Conservation (phyloP, 108 stramenopile genomes). For the Heterococcus sp. region DNA sequence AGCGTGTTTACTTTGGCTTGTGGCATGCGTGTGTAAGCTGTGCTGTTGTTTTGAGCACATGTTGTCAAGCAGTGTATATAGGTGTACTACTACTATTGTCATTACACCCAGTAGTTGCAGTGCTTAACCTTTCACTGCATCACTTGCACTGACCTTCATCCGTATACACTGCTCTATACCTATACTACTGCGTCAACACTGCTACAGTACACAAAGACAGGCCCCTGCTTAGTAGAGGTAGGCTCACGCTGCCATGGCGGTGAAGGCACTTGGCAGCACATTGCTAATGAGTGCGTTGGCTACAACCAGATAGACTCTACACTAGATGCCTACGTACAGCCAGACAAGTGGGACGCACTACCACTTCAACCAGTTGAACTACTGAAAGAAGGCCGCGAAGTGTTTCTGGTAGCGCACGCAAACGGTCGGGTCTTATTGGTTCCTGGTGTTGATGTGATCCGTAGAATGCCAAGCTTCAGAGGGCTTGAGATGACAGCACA, state of each 20-base stretch:
- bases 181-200: too few species aligned
- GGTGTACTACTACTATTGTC: too few species aligned
- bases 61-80: too few species aligned
- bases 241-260: slow-evolving; percentile 54
- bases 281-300: slow-evolving; percentile 56
- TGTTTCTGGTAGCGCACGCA: slow-evolving; percentile 37
- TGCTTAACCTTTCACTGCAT: slow-evolving; percentile 42
- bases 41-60: too few species aligned
- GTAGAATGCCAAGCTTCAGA: slow-evolving; percentile 11
- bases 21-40: too few species aligned
- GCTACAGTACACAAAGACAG: slow-evolving; percentile 14
- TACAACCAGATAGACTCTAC: slow-evolving; percentile 60
- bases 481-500: slow-evolving; percentile 38
- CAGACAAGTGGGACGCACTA: slow-evolving; percentile 18
- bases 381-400: slow-evolving; percentile 21
- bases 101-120: too few species aligned
- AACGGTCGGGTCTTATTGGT: slow-evolving; percentile 6
- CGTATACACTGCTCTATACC: too few species aligned
- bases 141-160: too few species aligned
- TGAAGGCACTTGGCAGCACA: slow-evolving; percentile 48
- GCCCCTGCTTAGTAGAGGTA: slow-evolving; percentile 51
- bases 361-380: slow-evolving; percentile 5
- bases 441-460: slow-evolving; percentile 35
- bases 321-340: slow-evolving; percentile 29
- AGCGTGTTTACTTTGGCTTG: too few species aligned